Base-by-base conservation (phyloP, 371 early-diverging fungal species). In the Rhizomucor miehei region DNA sequence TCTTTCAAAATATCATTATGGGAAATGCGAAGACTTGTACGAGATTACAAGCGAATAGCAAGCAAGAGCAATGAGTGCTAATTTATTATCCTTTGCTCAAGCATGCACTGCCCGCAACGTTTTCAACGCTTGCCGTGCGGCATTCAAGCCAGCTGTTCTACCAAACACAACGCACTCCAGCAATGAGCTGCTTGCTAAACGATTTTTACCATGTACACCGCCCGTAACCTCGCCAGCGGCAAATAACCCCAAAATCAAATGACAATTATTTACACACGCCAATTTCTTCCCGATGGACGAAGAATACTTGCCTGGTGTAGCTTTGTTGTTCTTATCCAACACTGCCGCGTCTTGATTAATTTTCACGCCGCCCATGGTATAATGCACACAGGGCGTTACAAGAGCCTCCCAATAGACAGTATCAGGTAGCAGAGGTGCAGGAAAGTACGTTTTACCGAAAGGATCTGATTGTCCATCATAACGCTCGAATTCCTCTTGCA, bases 81-180 rank as follows among this genome's bases (percentile, higher is more conserved):
- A n/a, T n/a, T n/a, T n/a, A n/a, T 29, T 29, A 3, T 29, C 29
- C 29, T 29, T 29, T 8, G 3, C 29, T 8, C 8, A 29, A 8
- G 8, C 29, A 29, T 8, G 29, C 8, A 29, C 29, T 5, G 29
- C 8, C 29, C 8, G 3, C 29, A 29, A 29, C 8, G 29, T 29
- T 41, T 41, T 6, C 41, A 41, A 16, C 3, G 44, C 45, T 44
- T 58, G 51, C 14, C 52, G 39, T 21, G 80, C 79, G 8, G 88
- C 82, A 35, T 67, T 67, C 16, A 57, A 52, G 44, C 92, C 91
- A 16, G 92, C 90, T 38, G 85, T 85, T 59, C 91, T 81, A 34
- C 93, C 93, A 67, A 79, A 92, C 14, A 92, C 93, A 8, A 90
- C 90, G 62, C 93, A 92, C 39, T 89, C 93, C 40, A 92, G 72